Evolutionary conservation across 2,329 filamentous ascomycete genomes (phyloP), one percentile per base, ranked within the genome.

Genomic region (Apiospora hydei): DNA sequence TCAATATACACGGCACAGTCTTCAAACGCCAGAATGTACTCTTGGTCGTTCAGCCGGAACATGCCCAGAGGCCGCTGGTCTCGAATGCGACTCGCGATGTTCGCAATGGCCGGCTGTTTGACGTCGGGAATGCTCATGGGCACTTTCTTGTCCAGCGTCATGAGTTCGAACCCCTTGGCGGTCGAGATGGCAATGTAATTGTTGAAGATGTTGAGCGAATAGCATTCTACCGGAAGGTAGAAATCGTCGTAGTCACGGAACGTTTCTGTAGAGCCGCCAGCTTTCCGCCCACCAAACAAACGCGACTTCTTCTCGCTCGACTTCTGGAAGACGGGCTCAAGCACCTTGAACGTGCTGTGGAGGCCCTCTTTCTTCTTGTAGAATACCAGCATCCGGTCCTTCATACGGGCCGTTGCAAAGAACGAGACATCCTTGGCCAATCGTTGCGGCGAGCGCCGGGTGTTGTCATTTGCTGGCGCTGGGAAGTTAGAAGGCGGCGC

Each of bases 211-310:
- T 98, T 98, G 80, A 99, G 93, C 67, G 94, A 94, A 82, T 93
- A 98, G 82, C 95, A 98, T 80, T 99, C 97, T 2, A 94, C 92
- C 0, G 96, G 96, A 77, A 99, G 95, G 84, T 98, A 99, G 83
- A 99, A 99, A 77, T 98, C 96, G 84, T 99, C 96, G 81, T 95
- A 99, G 80, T 99, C 96, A 74, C 96, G 93, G 90, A 98, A 99
- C 77, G 96, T 96, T 77, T 99, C 96, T 0, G 96, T 98, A 73
- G 89, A 91, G 26, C 94, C 94, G 43, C 88, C 87, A 13, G 89
- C 88, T 16, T 84, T 83, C 72, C 84, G 85, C 24, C 91, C 83
- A 51, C 89, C 87, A 74, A 92, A 91, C 18, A 92, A 81, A 11
- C 94, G 91, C 5, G 91, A 89, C 77, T 92, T 94, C 85, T 93